A percentile compares a stretch with the other conserved stretches of the same genome.
Evolutionary conservation across 257 asterid species (phyloP).

Genomic region (Perilla frutescens): DNA sequence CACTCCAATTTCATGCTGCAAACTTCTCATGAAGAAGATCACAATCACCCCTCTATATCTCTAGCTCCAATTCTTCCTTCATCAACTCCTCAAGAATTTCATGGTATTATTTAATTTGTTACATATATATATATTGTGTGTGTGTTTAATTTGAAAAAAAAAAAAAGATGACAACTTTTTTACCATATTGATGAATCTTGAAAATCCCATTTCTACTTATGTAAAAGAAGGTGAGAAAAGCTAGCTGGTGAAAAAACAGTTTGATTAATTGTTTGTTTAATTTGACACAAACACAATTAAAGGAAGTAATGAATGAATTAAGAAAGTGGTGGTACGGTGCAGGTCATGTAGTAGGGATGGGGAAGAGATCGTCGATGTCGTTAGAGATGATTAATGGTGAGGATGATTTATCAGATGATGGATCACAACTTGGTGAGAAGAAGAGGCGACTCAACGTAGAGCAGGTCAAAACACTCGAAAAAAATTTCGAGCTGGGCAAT

Average conservation of each 20-base stretch:
- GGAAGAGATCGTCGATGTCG: constrained; percentile 55
- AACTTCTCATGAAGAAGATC: constrained; percentile 56
- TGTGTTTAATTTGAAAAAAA: not conserved
- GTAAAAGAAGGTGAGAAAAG: constrained; percentile 17
- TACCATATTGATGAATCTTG: constrained; percentile 39
- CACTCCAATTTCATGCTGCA: constrained; percentile 88
- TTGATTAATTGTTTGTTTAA: not conserved
- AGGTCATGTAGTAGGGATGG: constrained; percentile 48
- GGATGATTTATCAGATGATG: constrained; percentile 63
- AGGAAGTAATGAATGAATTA: too few species aligned
- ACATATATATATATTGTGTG: not conserved
- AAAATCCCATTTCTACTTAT: constrained; percentile 29
- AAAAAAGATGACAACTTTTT: constrained; percentile 28
- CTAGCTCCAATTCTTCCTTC: constrained; percentile 41
- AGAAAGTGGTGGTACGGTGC: constrained; percentile 20
- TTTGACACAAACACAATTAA: too few species aligned
- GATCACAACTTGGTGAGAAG: constrained; percentile 60
- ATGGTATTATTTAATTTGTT: constrained; percentile 37
- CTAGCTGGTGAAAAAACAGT: constrained; percentile 6
- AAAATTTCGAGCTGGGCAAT: constrained; percentile 58
- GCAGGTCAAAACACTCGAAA: constrained; percentile 62
- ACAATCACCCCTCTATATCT: constrained; percentile 39
- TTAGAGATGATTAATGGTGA: constrained; percentile 46
- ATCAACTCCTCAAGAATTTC: constrained; percentile 56
- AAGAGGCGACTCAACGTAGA: constrained; percentile 65